These are phyloP conservation scores for Amyloporia xantha DNA, from an alignment of 768 basidiomycete species.

Conservation along the genomic window DNA sequence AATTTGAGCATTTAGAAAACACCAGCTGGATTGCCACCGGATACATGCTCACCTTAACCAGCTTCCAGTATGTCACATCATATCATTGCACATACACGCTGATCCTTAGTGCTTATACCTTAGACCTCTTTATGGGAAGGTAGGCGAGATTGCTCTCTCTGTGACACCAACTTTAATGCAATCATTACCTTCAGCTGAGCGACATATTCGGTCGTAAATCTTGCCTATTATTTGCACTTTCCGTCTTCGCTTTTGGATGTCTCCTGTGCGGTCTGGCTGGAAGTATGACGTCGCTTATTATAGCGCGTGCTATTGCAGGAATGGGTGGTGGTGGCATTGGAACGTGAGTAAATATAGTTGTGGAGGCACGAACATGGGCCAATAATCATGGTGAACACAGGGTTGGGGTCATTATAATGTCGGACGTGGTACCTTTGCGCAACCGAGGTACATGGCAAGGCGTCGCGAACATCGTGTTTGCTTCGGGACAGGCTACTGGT, in stretches of 20 bases:
- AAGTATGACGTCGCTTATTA: slow-evolving; percentile 48
- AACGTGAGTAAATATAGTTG: slow-evolving; percentile 37
- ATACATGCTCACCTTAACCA: slow-evolving; percentile 54
- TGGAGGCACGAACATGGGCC: slow-evolving; percentile 40
- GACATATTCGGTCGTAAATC: slow-evolving; percentile 60
- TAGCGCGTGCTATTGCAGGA: slow-evolving; percentile 47
- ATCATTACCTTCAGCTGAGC: slow-evolving; percentile 24
- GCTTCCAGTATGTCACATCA: slow-evolving; percentile 43
- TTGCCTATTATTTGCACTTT: slow-evolving; percentile 50
- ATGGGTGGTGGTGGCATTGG: slow-evolving; percentile 59
- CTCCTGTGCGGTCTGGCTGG: slow-evolving; percentile 46
- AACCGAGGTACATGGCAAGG: slow-evolving; percentile 70
- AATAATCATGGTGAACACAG: slow-evolving; percentile 47
- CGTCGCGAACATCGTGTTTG: slow-evolving; percentile 53
- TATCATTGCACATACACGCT: not conserved
- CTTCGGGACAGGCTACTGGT: slow-evolving; percentile 49
- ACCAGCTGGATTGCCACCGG: slow-evolving; percentile 64
- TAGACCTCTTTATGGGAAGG: slow-evolving; percentile 58
- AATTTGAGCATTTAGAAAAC: slow-evolving; percentile 54
- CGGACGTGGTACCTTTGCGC: slow-evolving; percentile 57
- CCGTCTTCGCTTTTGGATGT: slow-evolving; percentile 47
- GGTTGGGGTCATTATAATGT: slow-evolving; percentile 58
- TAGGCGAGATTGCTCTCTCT: not conserved
- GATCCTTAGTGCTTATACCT: not conserved
- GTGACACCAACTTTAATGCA: not conserved